Conservation (phyloP, 768 basidiomycete genomes). For the Boletellus emodensis region DNA sequence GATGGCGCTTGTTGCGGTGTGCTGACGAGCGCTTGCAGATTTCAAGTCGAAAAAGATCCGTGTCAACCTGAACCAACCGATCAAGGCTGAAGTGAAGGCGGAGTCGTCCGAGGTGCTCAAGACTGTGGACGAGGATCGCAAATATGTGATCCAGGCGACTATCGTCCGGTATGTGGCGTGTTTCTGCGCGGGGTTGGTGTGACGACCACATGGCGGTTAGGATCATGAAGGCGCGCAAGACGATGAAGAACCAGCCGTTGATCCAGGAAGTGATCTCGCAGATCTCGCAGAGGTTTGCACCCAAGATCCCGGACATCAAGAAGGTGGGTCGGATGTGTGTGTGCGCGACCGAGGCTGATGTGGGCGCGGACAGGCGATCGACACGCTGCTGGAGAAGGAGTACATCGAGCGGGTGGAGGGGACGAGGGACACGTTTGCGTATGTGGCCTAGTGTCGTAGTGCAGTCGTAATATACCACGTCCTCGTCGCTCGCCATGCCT, state of each 20-base stretch:
- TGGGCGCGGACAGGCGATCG: conserved; percentile 65
- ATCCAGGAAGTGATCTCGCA: conserved; percentile 90
- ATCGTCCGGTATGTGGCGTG: conserved; percentile 60
- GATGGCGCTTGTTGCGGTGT: neutral
- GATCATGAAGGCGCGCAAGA: conserved; percentile 94
- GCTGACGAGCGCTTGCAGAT: conserved; percentile 37
- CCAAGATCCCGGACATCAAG: conserved; percentile 95
- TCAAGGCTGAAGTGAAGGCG: conserved; percentile 92
- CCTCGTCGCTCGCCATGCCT: neutral
- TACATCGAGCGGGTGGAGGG: conserved; percentile 94
- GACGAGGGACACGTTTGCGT: conserved; percentile 68
- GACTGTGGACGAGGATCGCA: conserved; percentile 95
- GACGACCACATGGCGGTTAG: conserved; percentile 33
- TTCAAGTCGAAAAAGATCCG: conserved; percentile 95
- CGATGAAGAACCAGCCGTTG: conserved; percentile 88
- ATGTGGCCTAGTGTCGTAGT: conserved; percentile 30
- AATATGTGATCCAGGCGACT: conserved; percentile 93
- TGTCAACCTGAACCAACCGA: conserved; percentile 85
- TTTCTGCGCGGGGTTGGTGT: neutral
- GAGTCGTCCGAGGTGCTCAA: conserved; percentile 88
- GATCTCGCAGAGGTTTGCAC: conserved; percentile 82
- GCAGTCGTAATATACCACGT: conserved; percentile 22
- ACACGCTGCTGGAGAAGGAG: conserved; percentile 91
- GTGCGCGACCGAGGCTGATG: neutral
- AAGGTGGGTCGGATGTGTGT: conserved; percentile 49